A percentile compares a stretch with the other conserved stretches of the same genome.
Conservation (phyloP, 2,329 filamentous ascomycete species). For the Penicillium thymicola region DNA sequence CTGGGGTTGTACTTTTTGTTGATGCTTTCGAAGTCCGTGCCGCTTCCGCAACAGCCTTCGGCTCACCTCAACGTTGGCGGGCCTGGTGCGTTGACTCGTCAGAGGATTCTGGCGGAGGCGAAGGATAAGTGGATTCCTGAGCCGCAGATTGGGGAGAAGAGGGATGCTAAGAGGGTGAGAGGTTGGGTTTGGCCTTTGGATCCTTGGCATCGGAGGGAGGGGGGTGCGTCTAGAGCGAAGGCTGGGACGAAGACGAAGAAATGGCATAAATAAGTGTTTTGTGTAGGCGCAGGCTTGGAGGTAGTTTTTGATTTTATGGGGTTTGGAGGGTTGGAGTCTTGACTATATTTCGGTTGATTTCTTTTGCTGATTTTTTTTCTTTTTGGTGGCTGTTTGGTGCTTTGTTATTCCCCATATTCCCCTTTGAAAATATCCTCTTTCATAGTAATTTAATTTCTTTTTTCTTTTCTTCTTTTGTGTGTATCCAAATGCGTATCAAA, state of each 20-base stretch:
- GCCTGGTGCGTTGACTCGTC: slow-evolving; percentile 55
- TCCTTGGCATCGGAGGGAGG: slow-evolving; percentile 57
- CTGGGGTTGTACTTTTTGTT: slow-evolving; percentile 63
- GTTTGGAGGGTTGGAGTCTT: slow-evolving; percentile 1
- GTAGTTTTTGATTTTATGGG: background rate
- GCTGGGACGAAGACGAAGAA: slow-evolving; percentile 28
- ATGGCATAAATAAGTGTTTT: slow-evolving; percentile 35
- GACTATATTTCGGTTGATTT: background rate
- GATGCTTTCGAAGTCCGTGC: slow-evolving; percentile 62
- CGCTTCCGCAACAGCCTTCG: slow-evolving; percentile 55
- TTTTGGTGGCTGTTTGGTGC: background rate
- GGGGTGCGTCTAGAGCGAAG: slow-evolving; percentile 32
- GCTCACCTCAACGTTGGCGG: slow-evolving; percentile 61
- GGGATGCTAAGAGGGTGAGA: slow-evolving; percentile 57
- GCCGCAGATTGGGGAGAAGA: slow-evolving; percentile 56
- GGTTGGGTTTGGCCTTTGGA: slow-evolving; percentile 64
- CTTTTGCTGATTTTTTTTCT: background rate
- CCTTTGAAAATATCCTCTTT: background rate
- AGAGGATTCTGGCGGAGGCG: slow-evolving; percentile 50
- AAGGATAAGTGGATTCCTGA: slow-evolving; percentile 64
- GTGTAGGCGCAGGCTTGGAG: background rate
- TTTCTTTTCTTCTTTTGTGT: background rate
- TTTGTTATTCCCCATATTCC: slow-evolving; percentile 6
- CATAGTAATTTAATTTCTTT: slow-evolving; percentile 13
- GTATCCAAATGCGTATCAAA: background rate